Conservation (phyloP, 768 basidiomycete species). For the Cystofilobasidium bisporidii region DNA sequence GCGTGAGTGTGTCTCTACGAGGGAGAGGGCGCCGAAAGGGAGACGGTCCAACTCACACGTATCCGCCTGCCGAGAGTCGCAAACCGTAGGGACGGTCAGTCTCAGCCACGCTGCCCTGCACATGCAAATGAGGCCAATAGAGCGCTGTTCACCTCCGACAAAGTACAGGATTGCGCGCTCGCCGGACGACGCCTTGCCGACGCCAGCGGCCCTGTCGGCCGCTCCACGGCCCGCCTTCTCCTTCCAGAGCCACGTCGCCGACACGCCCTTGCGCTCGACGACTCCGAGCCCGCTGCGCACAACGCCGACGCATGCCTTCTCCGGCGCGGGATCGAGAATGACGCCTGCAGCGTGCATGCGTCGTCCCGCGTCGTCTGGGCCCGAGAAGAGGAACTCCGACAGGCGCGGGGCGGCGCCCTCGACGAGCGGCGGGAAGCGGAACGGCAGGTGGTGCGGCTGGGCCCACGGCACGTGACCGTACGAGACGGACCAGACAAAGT, state of each 20-base stretch:
- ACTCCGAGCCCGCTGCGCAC: neutral
- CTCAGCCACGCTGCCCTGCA: too few relatives aligned
- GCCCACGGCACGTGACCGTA: neutral
- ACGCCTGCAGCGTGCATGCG: neutral
- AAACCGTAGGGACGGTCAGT: too few relatives aligned
- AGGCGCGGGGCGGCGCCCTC: neutral
- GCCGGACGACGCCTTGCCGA: neutral
- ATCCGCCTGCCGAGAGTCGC: neutral
- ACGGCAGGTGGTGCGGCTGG: neutral
- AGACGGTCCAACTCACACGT: neutral
- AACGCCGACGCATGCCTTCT: neutral
- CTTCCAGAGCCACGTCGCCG: conserved; percentile 1
- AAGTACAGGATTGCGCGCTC: conserved; percentile 3
- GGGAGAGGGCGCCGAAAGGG: neutral
- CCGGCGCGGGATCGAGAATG: neutral
- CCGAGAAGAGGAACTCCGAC: neutral
- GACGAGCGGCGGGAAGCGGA: neutral
- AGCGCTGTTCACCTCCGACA: neutral
- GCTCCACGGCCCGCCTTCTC: too few relatives aligned
- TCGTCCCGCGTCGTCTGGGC: neutral
- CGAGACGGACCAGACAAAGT: neutral
- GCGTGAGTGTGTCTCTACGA: neutral
- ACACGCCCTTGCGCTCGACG: neutral
- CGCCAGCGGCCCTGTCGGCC: neutral
- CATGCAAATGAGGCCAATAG: neutral